Evolutionary conservation across 495 filamentous ascomycete genomes (phyloP), one percentile per base, ranked within the genome.

Genomic region (Collariella sp.): DNA sequence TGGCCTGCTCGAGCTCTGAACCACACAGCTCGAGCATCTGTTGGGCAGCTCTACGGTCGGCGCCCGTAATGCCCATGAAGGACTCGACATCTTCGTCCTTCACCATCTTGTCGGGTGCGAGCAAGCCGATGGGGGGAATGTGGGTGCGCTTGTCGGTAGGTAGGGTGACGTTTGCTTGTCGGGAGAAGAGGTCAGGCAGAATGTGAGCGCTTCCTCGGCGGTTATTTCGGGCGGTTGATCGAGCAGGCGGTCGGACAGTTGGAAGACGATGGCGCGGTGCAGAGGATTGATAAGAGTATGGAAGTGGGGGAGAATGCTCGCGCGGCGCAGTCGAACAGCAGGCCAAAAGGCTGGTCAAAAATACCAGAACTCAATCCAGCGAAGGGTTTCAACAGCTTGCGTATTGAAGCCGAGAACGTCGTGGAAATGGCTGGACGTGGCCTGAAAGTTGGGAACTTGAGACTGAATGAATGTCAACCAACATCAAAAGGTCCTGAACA

Each of bases 11-110:
- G 49, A 89, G 73, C 62, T 95, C 83, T 61, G 81, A 83, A 58
- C 94, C 88, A 23, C 88, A 83, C 49, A 98, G 73, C 59, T 84
- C 76, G 34, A 97, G 79, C 68, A 94, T 95, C 58, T 85, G 86
- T 50, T 76, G 76, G 22, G 89, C 90, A 54, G 82, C 76, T 55
- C 83, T 73, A 10, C 79, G 76, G 50, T 54, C 67, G 38, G 74
- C 71, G 19, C 71, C 74, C 36, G 93, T 97, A 64, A 98, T 81
- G 71, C 64, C 74, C 63, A 74, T 74, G 65, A 93, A 90, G 57
- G 75, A 70, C 13, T 67, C 70, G 47, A 86, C 69, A 29, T 73
- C 62, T 5, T 77, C 52, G 9, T 22, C 74, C 54, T 82, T 78
- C 50, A 87, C 87, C 88, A 94, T 95, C 61, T 59, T 78, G 42